Base-by-base conservation (phyloP, 768 basidiomycete genomes). In the Rhizopogon rudus region DNA sequence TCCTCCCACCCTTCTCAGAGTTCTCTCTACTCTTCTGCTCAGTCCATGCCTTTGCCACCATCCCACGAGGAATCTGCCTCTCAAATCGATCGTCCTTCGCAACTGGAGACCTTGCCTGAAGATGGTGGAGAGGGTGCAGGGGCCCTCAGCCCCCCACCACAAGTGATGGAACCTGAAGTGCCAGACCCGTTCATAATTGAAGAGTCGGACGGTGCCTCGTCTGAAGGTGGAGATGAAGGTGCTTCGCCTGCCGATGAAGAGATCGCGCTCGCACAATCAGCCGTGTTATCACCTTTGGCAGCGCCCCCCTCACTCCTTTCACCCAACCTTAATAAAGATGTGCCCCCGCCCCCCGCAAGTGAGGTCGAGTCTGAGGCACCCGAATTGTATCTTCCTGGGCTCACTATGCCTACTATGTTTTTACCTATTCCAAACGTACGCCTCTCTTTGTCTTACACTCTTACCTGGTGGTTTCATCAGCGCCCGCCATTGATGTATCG, bases 341-440 rank as follows among this genome's bases (percentile, higher is more conserved):
- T 82, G 5, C 39, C 45, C 0, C 81, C 82, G 2, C 77, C 81
- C 3, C 75, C 79, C 42, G 41, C 51, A 17, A 77, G 69, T 51
- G 76, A 76, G 10, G 70, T 73, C 20, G 81, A 79, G 58, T 74
- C 78, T 39, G 76, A 82, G 22, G 67, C 75, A 0, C 85, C 81
- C 2, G 80, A 82, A 45, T 63, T 88, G 20, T 85, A 83, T 66
- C 73, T 89, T 28, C 88, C 89, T 2, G 82, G 82, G 39, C 80
- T 92, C 39, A 76, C 85, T 37, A 69, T 81, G 29, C 84, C 90
- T 35, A 86, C 83, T 35, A 87, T 92, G 86, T 93, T 93, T 67
- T 73, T 92, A 45, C 91, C 91, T n/a, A 87, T 92, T 42, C 91
- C 91, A 50, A 91, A 91, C 75, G 91, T 93, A 79, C 82, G 88